A percentile compares a stretch with the other conserved stretches of the same genome.
phyloP scores from a whole-genome alignment of 371 early-diverging fungal genomes.

The Mortierella sp. region DNA sequence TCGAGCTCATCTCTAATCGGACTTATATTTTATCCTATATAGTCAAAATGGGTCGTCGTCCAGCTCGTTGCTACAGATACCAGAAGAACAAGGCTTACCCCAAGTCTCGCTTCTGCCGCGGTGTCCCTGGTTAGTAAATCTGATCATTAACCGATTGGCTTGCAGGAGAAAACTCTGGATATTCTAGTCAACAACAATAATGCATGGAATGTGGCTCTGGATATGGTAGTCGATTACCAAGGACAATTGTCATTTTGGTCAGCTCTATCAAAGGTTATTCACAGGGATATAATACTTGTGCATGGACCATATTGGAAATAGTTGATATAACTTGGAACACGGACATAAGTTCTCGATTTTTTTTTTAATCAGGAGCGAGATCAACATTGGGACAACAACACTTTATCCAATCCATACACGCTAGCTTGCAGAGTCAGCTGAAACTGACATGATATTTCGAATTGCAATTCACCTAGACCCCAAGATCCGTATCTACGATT shows the following conservation, averaged over 20 bases:
- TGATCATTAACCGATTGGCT: background rate
- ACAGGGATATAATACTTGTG: too few species aligned
- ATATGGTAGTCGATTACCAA: background rate
- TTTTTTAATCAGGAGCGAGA: background rate
- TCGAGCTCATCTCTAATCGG: too few species aligned
- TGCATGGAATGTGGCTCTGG: background rate
- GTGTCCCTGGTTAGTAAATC: slow-evolving; percentile 86
- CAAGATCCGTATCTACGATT: slow-evolving; percentile 99
- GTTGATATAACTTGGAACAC: too few species aligned
- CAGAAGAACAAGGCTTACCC: slow-evolving; percentile 99
- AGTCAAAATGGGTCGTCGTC: too few species aligned
- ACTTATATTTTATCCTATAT: too few species aligned
- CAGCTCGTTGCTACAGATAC: slow-evolving; percentile 99
- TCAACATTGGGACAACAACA: background rate
- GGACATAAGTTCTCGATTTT: too few species aligned
- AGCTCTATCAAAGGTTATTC: too few species aligned
- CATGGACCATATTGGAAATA: too few species aligned
- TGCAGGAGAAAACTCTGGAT: background rate
- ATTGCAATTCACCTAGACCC: slow-evolving; percentile 77
- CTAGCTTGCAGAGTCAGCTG: background rate
- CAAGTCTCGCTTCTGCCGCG: too few species aligned
- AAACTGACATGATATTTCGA: background rate
- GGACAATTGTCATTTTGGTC: too few species aligned
- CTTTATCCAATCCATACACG: background rate
- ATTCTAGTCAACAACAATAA: background rate